Evolutionary conservation across 805 yeast genomes (phyloP).

Genomic region (Saccharomycopsis schoenii): DNA sequence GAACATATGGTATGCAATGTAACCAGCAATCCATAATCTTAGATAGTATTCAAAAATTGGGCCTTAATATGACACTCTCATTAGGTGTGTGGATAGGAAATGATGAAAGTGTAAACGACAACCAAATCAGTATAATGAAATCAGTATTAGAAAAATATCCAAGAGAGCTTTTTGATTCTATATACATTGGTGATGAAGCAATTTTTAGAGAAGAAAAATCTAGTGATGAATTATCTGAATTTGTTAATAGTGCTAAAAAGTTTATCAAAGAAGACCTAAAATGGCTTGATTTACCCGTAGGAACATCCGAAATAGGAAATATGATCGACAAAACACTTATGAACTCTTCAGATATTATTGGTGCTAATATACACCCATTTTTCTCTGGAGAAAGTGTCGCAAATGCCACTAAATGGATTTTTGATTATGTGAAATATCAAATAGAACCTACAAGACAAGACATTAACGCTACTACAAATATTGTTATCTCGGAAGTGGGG

Average conservation of each 20-base stretch:
- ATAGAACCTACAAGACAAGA: constrained; percentile 30
- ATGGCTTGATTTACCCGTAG: constrained; percentile 36
- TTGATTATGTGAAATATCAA: constrained; percentile 35
- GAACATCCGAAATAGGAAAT: constrained; percentile 53
- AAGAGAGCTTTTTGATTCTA: constrained; percentile 35
- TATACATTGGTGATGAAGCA: constrained; percentile 57
- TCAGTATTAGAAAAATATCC: constrained; percentile 35
- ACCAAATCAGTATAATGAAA: constrained; percentile 39
- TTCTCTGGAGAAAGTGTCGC: constrained; percentile 46
- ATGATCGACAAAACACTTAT: constrained; percentile 32
- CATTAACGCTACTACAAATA: constrained; percentile 22
- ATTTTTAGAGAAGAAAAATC: constrained; percentile 42
- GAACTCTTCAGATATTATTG: constrained; percentile 42
- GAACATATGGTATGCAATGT: constrained; percentile 56
- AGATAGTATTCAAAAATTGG: constrained; percentile 40
- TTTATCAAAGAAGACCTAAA: constrained; percentile 28
- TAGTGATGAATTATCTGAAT: constrained; percentile 28
- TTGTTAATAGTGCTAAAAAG: constrained; percentile 33
- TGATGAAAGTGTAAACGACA: constrained; percentile 33
- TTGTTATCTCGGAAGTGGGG: constrained; percentile 54
- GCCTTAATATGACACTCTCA: constrained; percentile 45
- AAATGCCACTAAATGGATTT: constrained; percentile 43
- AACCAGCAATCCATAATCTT: constrained; percentile 43
- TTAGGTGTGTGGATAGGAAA: constrained; percentile 56
- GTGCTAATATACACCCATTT: constrained; percentile 60